phyloP scores from a whole-genome alignment of 75 land plant species.

The Adiantum capillusveneris region DNA sequence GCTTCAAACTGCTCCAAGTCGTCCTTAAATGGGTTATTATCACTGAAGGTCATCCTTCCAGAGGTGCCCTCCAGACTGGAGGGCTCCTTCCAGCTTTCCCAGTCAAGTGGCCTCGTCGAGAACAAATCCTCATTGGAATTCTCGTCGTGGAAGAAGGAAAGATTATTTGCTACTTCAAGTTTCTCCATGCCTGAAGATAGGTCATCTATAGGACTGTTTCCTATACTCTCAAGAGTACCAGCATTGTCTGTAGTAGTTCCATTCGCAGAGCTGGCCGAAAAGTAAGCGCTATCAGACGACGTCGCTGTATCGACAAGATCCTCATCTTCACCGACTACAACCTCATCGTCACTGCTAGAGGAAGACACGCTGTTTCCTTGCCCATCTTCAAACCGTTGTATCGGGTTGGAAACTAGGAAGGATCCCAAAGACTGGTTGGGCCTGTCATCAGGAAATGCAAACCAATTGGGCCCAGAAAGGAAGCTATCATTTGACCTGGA shows the following conservation, averaged over 20 bases:
- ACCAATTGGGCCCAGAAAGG: constrained; percentile 79
- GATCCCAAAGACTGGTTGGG: constrained; percentile 1
- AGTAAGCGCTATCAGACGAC: constrained; percentile 15
- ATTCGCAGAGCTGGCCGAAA: neutral
- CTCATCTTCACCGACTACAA: constrained; percentile 46
- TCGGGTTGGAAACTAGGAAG: no score
- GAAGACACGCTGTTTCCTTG: constrained; percentile 12
- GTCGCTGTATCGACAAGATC: constrained; percentile 53
- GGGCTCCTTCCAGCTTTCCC: constrained; percentile 72
- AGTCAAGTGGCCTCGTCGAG: constrained; percentile 40
- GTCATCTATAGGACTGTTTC: constrained; percentile 11
- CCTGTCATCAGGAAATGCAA: no score
- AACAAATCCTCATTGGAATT: constrained; percentile 13
- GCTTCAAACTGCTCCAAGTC: constrained; percentile 1
- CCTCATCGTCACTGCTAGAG: constrained; percentile 32
- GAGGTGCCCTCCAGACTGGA: constrained; percentile 28
- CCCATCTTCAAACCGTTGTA: constrained; percentile 25
- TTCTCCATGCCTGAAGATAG: constrained; percentile 18
- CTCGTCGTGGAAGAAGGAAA: constrained; percentile 15
- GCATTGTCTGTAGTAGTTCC: neutral
- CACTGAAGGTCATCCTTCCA: constrained; percentile 15
- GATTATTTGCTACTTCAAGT: constrained; percentile 21
- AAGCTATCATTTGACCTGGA: constrained; percentile 38
- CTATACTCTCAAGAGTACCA: neutral
- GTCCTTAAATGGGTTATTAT: constrained; percentile 25